These are phyloP conservation scores for Fallopia convolvulus DNA, from an alignment of 148 eudicot genomes.

Conservation along the genomic window DNA sequence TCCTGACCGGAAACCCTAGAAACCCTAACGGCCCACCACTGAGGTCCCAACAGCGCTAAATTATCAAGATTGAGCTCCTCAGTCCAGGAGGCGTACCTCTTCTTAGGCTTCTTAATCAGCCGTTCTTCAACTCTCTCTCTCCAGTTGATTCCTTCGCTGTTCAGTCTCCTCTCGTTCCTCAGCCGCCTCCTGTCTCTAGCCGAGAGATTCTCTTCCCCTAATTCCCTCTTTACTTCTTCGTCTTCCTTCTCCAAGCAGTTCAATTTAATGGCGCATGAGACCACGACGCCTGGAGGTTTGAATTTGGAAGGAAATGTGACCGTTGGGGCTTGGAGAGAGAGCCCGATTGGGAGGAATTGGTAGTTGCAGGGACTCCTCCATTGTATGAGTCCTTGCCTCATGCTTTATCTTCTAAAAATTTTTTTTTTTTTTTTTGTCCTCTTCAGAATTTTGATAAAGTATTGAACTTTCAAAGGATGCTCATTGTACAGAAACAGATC, in stretches of 20 bases:
- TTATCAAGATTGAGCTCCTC: conserved; percentile 78
- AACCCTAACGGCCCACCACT: conserved; percentile 82
- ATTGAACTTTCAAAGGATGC: not conserved
- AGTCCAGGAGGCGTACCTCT: conserved; percentile 54
- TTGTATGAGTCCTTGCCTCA: conserved; percentile 39
- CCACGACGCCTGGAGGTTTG: conserved; percentile 1
- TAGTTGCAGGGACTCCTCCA: conserved; percentile 27
- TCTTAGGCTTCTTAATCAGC: conserved; percentile 62
- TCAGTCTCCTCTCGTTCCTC: conserved; percentile 72
- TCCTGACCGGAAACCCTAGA: conserved; percentile 38
- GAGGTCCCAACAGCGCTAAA: conserved; percentile 57
- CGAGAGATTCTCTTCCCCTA: conserved; percentile 17
- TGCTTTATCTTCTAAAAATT: not conserved
- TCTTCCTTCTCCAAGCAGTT: conserved; percentile 7
- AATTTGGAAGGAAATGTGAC: not conserved
- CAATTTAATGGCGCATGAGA: conserved; percentile 22
- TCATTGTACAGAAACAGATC: no score
- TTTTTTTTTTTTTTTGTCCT: no score
- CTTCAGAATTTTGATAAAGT: not conserved
- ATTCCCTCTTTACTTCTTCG: not conserved
- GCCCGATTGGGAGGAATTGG: conserved; percentile 5
- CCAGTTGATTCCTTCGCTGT: conserved; percentile 57
- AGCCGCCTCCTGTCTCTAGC: conserved; percentile 75
- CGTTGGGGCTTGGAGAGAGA: conserved; percentile 10
- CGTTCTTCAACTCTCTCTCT: conserved; percentile 72